Evolutionary conservation across 2,329 filamentous ascomycete species (phyloP).

Genomic region (Ascochyta rabiei): DNA sequence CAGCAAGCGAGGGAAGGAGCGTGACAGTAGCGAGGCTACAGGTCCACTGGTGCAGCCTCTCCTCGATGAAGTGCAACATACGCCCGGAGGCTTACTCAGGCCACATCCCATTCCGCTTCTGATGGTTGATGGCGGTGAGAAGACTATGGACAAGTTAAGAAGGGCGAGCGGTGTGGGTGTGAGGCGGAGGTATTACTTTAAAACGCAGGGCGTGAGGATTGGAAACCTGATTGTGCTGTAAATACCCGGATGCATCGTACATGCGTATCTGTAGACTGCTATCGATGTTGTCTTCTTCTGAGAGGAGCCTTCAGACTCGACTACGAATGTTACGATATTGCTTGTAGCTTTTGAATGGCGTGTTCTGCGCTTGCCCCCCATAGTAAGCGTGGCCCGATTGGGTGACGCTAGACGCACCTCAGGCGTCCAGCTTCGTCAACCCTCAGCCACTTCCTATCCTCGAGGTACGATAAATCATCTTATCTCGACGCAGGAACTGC

Average conservation of each 20-base stretch:
- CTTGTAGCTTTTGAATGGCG: no score
- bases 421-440: constrained; percentile 4
- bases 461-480: not conserved
- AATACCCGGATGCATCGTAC: not conserved
- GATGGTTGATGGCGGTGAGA: constrained; percentile 74
- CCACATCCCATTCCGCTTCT: constrained; percentile 80
- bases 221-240: constrained; percentile 75
- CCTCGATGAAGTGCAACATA: constrained; percentile 75
- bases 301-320: no score
- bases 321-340: no score
- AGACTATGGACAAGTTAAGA: constrained; percentile 67
- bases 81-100: constrained; percentile 70
- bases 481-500: not conserved
- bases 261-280: no score
- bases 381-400: not conserved
- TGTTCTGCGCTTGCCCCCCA: not conserved
- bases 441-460: constrained; percentile 5
- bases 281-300: not conserved
- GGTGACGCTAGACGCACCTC: not conserved
- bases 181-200: constrained; percentile 77
- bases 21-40: not conserved
- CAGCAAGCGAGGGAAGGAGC: not conserved
- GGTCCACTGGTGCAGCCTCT: constrained; percentile 65
- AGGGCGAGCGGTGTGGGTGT: constrained; percentile 73
- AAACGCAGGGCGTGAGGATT: constrained; percentile 80